Evolutionary conservation across 768 basidiomycete genomes (phyloP).

Genomic region (Mycena olivaceomarginata): DNA sequence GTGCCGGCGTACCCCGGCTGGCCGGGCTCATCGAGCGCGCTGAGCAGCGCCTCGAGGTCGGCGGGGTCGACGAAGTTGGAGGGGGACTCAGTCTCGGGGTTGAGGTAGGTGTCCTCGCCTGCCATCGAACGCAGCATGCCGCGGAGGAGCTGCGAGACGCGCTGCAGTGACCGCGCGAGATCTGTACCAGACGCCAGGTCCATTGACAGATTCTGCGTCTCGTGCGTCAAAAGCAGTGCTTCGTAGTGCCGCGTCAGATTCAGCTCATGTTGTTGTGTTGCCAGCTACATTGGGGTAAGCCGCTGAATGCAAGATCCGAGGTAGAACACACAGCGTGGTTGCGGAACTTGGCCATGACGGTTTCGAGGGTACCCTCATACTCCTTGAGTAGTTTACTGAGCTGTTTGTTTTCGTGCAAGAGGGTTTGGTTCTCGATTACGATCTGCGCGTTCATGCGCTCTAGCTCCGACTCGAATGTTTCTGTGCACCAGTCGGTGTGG

Average conservation of each 20-base stretch:
- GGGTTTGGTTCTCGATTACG: conserved; percentile 94
- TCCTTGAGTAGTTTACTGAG: conserved; percentile 92
- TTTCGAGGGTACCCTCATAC: conserved; percentile 96
- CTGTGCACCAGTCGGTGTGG: conserved; percentile 69
- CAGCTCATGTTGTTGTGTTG: conserved; percentile 94
- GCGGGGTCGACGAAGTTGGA: conserved; percentile 56
- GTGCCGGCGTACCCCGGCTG: conserved; percentile 36
- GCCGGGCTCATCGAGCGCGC: conserved; percentile 37
- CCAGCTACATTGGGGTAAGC: conserved; percentile 70
- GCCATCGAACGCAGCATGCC: conserved; percentile 81
- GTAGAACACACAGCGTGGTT: conserved; percentile 85
- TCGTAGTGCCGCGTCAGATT: conserved; percentile 95
- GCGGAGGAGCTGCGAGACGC: conserved; percentile 83
- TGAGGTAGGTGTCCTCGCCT: conserved; percentile 74
- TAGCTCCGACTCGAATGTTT: conserved; percentile 93
- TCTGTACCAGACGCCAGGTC: conserved; percentile 78
- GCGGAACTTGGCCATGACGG: conserved; percentile 97
- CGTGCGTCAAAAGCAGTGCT: conserved; percentile 80
- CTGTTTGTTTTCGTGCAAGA: conserved; percentile 97
- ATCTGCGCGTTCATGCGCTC: conserved; percentile 93
- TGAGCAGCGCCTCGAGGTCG: conserved; percentile 64
- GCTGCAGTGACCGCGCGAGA: conserved; percentile 79
- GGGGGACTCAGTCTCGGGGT: conserved; percentile 53
- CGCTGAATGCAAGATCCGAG: conserved; percentile 22
- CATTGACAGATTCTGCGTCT: conserved; percentile 71